phyloP scores from a whole-genome alignment of 441 rosid species.

The Pelargonium citronellum region DNA sequence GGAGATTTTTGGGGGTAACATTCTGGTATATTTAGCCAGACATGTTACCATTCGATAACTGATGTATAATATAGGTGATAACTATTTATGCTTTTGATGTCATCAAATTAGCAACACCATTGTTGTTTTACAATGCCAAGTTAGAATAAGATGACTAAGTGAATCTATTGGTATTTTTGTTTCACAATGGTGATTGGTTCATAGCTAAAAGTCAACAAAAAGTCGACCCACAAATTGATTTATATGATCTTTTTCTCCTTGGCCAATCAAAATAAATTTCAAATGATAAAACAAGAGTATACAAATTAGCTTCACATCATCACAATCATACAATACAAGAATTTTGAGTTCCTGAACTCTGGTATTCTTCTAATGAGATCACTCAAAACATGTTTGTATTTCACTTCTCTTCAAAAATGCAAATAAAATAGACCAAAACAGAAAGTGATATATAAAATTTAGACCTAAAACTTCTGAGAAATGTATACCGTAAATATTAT shows the following conservation, averaged over 20 bases:
- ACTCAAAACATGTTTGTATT: too few relatives aligned
- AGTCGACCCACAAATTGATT: too few relatives aligned
- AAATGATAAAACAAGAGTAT: too few relatives aligned
- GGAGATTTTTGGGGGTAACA: slow-evolving; percentile 7
- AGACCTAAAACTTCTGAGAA: background rate
- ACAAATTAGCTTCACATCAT: too few relatives aligned
- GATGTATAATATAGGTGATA: background rate
- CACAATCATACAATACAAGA: too few relatives aligned
- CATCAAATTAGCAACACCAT: slow-evolving; percentile 8
- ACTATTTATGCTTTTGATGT: slow-evolving; percentile 9
- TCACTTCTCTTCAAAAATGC: too few relatives aligned
- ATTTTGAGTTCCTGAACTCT: too few relatives aligned
- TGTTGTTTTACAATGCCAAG: slow-evolving; percentile 5
- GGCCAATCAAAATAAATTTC: too few relatives aligned
- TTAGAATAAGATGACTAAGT: slow-evolving; percentile 8
- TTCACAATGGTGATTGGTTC: background rate
- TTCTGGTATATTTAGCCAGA: slow-evolving; percentile 1
- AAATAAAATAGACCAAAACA: background rate
- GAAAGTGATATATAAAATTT: background rate
- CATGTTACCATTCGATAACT: background rate
- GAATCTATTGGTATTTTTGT: too few relatives aligned
- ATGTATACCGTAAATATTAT: background rate
- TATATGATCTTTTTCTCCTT: too few relatives aligned
- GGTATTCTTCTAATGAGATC: too few relatives aligned
- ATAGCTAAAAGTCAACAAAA: too few relatives aligned